A percentile compares a stretch with the other conserved stretches of the same genome.
Evolutionary conservation across 495 filamentous ascomycete species (phyloP).

Genomic region (Aspergillus campestris): DNA sequence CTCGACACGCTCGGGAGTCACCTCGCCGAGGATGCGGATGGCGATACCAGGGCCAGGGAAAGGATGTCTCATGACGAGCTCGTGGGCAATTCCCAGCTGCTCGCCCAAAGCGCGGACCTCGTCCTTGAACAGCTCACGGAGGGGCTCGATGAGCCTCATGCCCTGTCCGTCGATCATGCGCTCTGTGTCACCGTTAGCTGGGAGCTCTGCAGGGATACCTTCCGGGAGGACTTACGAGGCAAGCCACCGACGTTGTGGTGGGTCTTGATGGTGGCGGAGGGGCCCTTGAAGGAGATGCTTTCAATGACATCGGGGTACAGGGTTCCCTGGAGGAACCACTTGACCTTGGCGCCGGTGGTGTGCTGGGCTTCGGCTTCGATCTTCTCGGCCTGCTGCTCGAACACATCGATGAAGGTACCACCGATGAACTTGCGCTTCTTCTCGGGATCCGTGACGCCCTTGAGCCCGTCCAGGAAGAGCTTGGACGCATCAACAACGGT

Average conservation of each 20-base stretch:
- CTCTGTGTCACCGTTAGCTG: conserved; percentile 18
- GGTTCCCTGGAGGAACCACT: conserved; percentile 82
- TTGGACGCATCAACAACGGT: conserved; percentile 77
- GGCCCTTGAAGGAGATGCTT: conserved; percentile 73
- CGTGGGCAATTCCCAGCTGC: conserved; percentile 64
- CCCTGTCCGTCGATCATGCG: conserved; percentile 48
- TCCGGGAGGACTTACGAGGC: conserved; percentile 2
- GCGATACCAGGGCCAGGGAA: conserved; percentile 82
- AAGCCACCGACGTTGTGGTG: conserved; percentile 81
- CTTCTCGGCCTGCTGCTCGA: conserved; percentile 69
- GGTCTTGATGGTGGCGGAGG: conserved; percentile 74
- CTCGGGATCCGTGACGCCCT: conserved; percentile 75
- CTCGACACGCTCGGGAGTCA: conserved; percentile 67
- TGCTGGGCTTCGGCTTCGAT: conserved; percentile 61
- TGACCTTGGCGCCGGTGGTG: conserved; percentile 58
- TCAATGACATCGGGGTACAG: conserved; percentile 79
- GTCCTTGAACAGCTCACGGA: conserved; percentile 76
- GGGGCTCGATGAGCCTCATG: conserved; percentile 69
- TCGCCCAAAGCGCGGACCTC: conserved; percentile 69
- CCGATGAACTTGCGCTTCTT: conserved; percentile 93
- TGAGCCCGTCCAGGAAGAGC: conserved; percentile 63
- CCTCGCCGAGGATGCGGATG: conserved; percentile 83
- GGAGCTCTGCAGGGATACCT: conserved; percentile 10
- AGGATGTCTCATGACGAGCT: conserved; percentile 77
- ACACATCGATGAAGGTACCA: conserved; percentile 76